Conservation (phyloP, 2,329 filamentous ascomycete species). For the Claviceps sp. region DNA sequence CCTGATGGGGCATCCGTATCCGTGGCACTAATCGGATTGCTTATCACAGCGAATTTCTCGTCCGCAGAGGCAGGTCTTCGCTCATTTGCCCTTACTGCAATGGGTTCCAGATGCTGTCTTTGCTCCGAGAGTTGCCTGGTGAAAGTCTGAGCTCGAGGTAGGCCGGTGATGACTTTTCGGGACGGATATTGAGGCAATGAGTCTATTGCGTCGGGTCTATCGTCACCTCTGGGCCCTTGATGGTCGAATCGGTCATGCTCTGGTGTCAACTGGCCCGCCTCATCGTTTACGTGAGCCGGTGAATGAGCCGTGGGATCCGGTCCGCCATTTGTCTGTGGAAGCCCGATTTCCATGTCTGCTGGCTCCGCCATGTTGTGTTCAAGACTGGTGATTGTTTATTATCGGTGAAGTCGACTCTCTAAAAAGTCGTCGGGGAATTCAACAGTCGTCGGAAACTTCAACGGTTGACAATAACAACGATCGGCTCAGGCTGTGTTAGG, state of each 20-base stretch:
- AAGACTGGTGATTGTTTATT: neutral
- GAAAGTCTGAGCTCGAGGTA: slow-evolving; percentile 68
- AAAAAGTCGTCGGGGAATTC: no score
- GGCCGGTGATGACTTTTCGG: slow-evolving; percentile 58
- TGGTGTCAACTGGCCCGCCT: slow-evolving; percentile 5
- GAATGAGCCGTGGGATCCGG: slow-evolving; percentile 17
- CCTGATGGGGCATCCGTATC: slow-evolving; percentile 28
- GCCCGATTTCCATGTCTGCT: slow-evolving; percentile 16
- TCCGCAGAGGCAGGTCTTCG: slow-evolving; percentile 59
- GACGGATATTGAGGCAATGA: slow-evolving; percentile 7
- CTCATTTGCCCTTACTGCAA: slow-evolving; percentile 49
- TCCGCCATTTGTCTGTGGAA: slow-evolving; percentile 14
- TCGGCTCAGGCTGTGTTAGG: no score
- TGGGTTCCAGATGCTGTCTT: slow-evolving; percentile 56
- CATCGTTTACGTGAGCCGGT: slow-evolving; percentile 12
- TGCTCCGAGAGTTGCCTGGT: slow-evolving; percentile 72
- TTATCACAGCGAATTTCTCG: slow-evolving; percentile 15
- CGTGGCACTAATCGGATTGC: slow-evolving; percentile 13
- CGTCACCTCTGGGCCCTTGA: neutral
- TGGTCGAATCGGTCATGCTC: neutral
- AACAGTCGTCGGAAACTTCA: no score
- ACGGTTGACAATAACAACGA: no score
- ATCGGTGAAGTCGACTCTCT: no score
- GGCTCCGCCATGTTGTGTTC: slow-evolving; percentile 19
- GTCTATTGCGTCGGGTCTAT: neutral